A percentile compares a stretch with the other conserved stretches of the same genome.
Conservation (phyloP, 768 basidiomycete species). For the Leucocoprinus leucothites region DNA sequence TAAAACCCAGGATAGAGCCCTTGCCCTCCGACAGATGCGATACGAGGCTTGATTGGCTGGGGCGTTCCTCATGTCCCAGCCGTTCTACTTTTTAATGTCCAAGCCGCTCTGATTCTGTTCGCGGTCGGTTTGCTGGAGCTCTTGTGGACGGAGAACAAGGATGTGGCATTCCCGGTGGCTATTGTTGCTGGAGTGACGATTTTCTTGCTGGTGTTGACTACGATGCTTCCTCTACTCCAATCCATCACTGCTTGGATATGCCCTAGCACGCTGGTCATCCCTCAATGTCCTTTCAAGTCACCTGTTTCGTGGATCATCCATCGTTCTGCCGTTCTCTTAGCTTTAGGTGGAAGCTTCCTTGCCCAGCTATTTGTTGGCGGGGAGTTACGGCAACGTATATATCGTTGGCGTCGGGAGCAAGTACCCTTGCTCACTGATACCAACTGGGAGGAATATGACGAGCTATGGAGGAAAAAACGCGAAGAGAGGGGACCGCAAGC, state of each 20-base stretch:
- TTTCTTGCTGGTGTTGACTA: neutral
- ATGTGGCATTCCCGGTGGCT: constrained; percentile 4
- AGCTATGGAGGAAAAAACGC: constrained; percentile 4
- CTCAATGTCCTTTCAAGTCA: constrained; percentile 11
- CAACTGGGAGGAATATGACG: constrained; percentile 1
- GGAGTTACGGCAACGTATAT: neutral
- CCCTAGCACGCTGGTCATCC: neutral
- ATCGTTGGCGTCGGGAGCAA: neutral
- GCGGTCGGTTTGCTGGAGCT: constrained; percentile 22
- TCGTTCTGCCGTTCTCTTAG: constrained; percentile 4
- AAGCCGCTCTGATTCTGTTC: constrained; percentile 27
- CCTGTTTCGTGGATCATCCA: constrained; percentile 5
- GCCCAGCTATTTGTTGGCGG: neutral
- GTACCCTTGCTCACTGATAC: constrained; percentile 1
- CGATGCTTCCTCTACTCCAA: constrained; percentile 1
- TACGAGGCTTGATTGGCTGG: constrained; percentile 27
- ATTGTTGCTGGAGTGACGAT: constrained; percentile 4
- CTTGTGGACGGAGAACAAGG: constrained; percentile 3
- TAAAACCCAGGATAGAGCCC: constrained; percentile 15
- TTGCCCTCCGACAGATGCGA: constrained; percentile 23
- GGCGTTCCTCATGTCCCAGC: constrained; percentile 25
- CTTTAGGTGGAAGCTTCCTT: neutral
- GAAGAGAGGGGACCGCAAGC: neutral
- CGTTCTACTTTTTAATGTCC: constrained; percentile 26
- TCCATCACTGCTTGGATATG: neutral